A percentile compares a stretch with the other conserved stretches of the same genome.
Evolutionary conservation across 768 basidiomycete genomes (phyloP).

Genomic region (Pleurotus tuoliensis): DNA sequence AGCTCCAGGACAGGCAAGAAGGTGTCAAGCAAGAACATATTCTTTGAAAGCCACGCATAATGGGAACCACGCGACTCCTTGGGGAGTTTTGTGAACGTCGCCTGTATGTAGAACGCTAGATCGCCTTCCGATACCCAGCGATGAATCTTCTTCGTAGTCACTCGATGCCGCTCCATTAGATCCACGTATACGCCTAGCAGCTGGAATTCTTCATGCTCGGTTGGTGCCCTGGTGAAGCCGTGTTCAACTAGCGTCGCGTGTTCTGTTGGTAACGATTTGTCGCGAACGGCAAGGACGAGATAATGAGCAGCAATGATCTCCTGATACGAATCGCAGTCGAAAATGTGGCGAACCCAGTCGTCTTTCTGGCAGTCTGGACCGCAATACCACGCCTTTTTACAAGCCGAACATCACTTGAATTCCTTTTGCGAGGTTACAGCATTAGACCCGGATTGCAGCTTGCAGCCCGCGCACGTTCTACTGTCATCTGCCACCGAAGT

Average conservation of each 20-base stretch:
- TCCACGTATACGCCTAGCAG: not conserved
- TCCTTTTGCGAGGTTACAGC: not conserved
- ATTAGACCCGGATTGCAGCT: too few relatives aligned
- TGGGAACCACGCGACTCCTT: not conserved
- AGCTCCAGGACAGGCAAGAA: not conserved
- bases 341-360: conserved; percentile 27
- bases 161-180: not conserved
- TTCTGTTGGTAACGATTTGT: conserved; percentile 24
- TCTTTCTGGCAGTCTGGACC: conserved; percentile 22
- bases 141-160: not conserved
- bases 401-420: conserved; percentile 17
- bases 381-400: conserved; percentile 29
- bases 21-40: not conserved
- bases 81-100: not conserved
- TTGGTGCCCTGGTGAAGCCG: not conserved
- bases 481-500: too few relatives aligned
- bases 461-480: too few relatives aligned
- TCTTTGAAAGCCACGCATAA: not conserved
- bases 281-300: conserved; percentile 23
- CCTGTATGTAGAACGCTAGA: too few relatives aligned
- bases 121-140: not conserved
- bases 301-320: conserved; percentile 26
- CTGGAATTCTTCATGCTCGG: not conserved
- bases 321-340: conserved; percentile 24
- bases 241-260: conserved; percentile 29